Conservation (phyloP, 495 filamentous ascomycete genomes). For the Hyaloscypha finlandica region DNA sequence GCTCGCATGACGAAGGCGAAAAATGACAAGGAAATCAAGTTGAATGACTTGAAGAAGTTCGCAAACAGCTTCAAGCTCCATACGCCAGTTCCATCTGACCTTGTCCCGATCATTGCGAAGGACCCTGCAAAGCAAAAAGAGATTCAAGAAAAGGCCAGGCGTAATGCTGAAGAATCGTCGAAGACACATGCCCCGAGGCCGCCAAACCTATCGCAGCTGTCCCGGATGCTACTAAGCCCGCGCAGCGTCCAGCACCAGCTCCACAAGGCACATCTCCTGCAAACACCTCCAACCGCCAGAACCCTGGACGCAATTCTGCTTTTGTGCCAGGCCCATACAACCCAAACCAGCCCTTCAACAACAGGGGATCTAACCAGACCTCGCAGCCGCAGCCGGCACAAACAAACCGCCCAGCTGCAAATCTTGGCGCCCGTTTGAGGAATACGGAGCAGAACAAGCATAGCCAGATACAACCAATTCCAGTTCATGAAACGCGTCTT, state of each 20-base stretch:
- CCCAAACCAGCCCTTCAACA: constrained; percentile 18
- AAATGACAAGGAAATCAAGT: constrained; percentile 83
- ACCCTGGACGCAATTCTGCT: constrained; percentile 21
- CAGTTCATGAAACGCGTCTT: constrained; percentile 42
- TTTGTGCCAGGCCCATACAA: constrained; percentile 23
- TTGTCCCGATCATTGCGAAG: constrained; percentile 94
- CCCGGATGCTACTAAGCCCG: constrained; percentile 27
- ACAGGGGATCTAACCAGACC: constrained; percentile 18
- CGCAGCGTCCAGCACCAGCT: constrained; percentile 31
- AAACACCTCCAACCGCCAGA: constrained; percentile 28
- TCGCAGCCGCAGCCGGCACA: constrained; percentile 22
- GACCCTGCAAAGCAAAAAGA: constrained; percentile 88
- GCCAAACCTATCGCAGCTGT: constrained; percentile 33
- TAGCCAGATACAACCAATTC: constrained; percentile 26
- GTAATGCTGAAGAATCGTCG: constrained; percentile 63
- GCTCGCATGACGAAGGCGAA: constrained; percentile 69
- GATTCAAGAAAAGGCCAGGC: constrained; percentile 83
- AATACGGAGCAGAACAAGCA: constrained; percentile 42
- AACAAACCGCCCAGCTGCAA: constrained; percentile 32
- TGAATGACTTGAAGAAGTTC: constrained; percentile 95
- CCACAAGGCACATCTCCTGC: constrained; percentile 27
- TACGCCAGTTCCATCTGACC: constrained; percentile 86
- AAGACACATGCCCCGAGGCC: constrained; percentile 32
- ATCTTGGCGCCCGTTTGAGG: constrained; percentile 47
- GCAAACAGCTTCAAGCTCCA: constrained; percentile 89